Percentiles rank a stretch among this genome's conserved stretches.
These are phyloP conservation scores for Claviceps paspali DNA, from an alignment of 2,329 filamentous ascomycete species.

Conservation along the genomic window DNA sequence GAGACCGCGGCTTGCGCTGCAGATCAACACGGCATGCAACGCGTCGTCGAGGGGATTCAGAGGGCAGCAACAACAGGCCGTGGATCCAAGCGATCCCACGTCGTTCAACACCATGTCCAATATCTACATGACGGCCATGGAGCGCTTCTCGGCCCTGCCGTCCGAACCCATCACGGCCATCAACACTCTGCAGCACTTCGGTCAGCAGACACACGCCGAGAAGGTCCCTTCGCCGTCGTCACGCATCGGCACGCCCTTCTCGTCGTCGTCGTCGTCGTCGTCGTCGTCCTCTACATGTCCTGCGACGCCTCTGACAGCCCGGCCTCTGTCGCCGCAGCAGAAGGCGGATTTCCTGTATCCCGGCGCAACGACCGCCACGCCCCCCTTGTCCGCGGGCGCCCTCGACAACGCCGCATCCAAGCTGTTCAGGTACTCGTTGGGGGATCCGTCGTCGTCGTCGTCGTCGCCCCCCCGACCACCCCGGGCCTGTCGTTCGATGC, in stretches of 20 bases:
- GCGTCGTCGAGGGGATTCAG: conserved; percentile 20
- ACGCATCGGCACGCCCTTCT: no score
- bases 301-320: conserved; percentile 38
- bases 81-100: conserved; percentile 44
- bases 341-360: conserved; percentile 34
- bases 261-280: conserved; percentile 16
- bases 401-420: conserved; percentile 25
- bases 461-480: conserved; percentile 7
- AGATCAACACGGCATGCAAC: conserved; percentile 31
- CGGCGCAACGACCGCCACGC: conserved; percentile 44
- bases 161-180: conserved; percentile 34
- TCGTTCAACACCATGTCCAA: conserved; percentile 53
- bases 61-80: conserved; percentile 15
- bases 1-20: conserved; percentile 41
- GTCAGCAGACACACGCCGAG: conserved; percentile 15
- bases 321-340: conserved; percentile 31
- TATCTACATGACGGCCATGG: conserved; percentile 47
- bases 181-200: conserved; percentile 23
- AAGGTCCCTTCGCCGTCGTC: conserved; percentile 17
- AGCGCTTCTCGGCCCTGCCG: conserved; percentile 36
- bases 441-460: conserved; percentile 16
- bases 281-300: conserved; percentile 25
- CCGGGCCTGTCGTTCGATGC: neutral
- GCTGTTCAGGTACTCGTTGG: conserved; percentile 31
- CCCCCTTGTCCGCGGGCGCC: conserved; percentile 38